These are phyloP conservation scores for Aegle marmelos DNA, from an alignment of 345 rosid species.

Conservation along the genomic window DNA sequence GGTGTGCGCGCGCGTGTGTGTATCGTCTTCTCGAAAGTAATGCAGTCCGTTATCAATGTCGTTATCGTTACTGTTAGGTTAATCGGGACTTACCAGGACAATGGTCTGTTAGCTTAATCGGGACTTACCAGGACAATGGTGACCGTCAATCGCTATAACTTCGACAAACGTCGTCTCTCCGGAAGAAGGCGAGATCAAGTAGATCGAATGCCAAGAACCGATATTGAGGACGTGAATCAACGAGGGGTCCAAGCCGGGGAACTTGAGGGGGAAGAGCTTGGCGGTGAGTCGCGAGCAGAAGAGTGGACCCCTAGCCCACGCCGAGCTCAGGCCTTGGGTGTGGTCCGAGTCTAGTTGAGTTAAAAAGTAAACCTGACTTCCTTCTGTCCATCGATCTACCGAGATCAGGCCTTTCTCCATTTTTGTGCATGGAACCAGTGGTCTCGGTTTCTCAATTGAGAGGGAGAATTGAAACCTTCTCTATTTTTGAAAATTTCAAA, in stretches of 20 bases:
- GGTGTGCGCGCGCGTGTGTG: too few species aligned
- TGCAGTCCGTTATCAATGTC: not conserved
- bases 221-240: constrained; percentile 54
- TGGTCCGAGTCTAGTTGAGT: constrained; percentile 80
- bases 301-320: constrained; percentile 61
- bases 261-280: constrained; percentile 61
- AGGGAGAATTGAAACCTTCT: not conserved
- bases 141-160: constrained; percentile 64
- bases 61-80: too few species aligned
- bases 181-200: constrained; percentile 47
- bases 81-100: constrained; percentile 53
- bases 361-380: constrained; percentile 71
- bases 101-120: constrained; percentile 27
- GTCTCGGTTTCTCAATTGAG: not conserved
- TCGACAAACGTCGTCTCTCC: constrained; percentile 31
- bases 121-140: constrained; percentile 65
- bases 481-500: not conserved
- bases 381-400: constrained; percentile 65
- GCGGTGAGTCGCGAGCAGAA: constrained; percentile 79
- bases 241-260: constrained; percentile 62
- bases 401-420: constrained; percentile 78
- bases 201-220: constrained; percentile 55
- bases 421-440: not conserved
- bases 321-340: constrained; percentile 56
- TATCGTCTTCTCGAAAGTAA: not conserved